These are phyloP conservation scores for Colletotrichum lupini DNA, from an alignment of 2,329 filamentous ascomycete species.

Conservation along the genomic window DNA sequence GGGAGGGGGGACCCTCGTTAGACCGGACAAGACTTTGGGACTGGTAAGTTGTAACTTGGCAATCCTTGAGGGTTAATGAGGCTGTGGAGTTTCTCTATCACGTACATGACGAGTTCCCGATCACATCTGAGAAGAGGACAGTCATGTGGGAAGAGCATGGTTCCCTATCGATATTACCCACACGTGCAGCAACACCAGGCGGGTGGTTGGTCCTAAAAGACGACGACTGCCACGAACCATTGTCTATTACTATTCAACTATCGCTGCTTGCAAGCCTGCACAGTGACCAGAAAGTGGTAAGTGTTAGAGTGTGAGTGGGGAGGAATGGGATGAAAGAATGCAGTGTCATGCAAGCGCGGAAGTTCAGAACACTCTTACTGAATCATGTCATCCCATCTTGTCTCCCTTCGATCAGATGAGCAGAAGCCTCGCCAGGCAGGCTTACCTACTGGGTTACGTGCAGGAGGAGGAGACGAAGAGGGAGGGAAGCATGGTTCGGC, in stretches of 20 bases:
- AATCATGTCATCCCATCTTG: slow-evolving; percentile 11
- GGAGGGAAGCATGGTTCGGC: background rate
- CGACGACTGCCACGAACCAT: background rate
- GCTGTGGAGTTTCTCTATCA: background rate
- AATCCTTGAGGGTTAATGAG: background rate
- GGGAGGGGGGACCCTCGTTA: background rate
- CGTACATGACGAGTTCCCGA: background rate
- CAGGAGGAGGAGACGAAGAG: too few relatives aligned
- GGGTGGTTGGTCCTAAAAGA: slow-evolving; percentile 2
- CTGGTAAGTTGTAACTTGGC: background rate
- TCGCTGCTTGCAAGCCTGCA: background rate
- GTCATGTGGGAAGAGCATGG: background rate
- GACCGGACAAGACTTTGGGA: background rate
- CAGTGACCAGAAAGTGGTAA: too few relatives aligned
- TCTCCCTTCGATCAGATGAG: background rate
- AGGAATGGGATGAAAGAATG: background rate
- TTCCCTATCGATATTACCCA: slow-evolving; percentile 20
- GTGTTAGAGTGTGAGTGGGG: background rate
- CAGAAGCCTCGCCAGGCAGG: background rate
- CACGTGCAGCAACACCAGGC: slow-evolving; percentile 25
- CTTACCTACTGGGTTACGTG: background rate
- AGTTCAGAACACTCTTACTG: slow-evolving; percentile 1
- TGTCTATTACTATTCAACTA: background rate
- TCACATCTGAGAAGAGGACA: slow-evolving; percentile 9
- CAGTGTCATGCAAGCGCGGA: slow-evolving; percentile 19